These are phyloP conservation scores for Hypoxylon subgilvum DNA, from an alignment of 495 filamentous ascomycete species.

Conservation along the genomic window DNA sequence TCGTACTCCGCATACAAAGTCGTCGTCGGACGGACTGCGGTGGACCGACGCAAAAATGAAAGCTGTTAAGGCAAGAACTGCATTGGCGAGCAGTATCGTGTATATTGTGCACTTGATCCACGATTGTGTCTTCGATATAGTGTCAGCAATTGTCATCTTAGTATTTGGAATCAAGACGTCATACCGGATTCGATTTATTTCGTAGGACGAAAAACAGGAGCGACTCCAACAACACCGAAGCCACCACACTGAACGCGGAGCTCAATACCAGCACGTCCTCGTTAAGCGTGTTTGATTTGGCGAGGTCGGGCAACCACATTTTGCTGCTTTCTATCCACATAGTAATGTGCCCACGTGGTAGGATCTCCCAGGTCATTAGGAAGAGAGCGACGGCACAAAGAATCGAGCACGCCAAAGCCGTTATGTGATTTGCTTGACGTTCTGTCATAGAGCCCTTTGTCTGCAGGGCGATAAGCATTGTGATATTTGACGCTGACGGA, in stretches of 20 bases:
- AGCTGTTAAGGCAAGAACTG: constrained; percentile 9
- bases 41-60: constrained; percentile 5
- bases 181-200: constrained; percentile 16
- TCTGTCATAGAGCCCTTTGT: neutral
- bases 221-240: constrained; percentile 14
- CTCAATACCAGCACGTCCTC: constrained; percentile 20
- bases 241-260: constrained; percentile 19
- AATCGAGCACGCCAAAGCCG: neutral
- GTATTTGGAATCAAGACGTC: neutral
- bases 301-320: constrained; percentile 4
- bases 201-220: neutral
- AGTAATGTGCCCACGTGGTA: neutral
- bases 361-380: neutral
- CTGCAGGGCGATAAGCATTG: neutral
- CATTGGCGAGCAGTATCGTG: constrained; percentile 21
- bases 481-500: neutral
- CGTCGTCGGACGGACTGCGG: neutral
- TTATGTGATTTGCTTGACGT: neutral
- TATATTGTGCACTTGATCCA: constrained; percentile 17
- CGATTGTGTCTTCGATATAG: constrained; percentile 1
- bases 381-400: neutral
- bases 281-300: constrained; percentile 1
- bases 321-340: constrained; percentile 5
- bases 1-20: neutral
- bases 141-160: neutral